These are phyloP conservation scores for Talaromyces sp. DNA, from an alignment of 2,329 filamentous ascomycete genomes.

Conservation along the genomic window DNA sequence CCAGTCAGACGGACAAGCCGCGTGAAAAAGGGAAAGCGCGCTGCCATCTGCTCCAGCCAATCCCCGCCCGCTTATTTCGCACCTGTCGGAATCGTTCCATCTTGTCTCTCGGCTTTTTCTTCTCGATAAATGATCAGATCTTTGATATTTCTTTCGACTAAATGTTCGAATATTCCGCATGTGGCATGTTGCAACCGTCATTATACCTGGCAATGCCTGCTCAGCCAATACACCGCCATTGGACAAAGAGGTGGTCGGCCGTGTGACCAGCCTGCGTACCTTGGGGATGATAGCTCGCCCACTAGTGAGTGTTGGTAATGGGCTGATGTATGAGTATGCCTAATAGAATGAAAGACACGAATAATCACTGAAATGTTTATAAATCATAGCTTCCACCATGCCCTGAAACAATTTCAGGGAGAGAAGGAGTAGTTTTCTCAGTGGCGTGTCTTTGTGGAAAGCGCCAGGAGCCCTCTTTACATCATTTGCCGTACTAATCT, in stretches of 20 bases:
- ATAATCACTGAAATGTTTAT: not conserved
- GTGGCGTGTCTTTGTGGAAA: constrained; percentile 4
- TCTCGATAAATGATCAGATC: not conserved
- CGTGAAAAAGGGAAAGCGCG: constrained; percentile 14
- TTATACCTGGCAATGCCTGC: too few relatives aligned
- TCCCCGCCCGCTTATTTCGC: constrained; percentile 13
- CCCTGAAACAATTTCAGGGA: not conserved
- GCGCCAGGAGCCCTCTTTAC: constrained; percentile 23
- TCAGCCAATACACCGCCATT: not conserved
- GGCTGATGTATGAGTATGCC: not conserved
- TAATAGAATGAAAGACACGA: too few relatives aligned
- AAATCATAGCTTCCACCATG: not conserved
- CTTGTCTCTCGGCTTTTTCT: not conserved
- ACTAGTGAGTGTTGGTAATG: not conserved
- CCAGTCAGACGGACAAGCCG: constrained; percentile 11
- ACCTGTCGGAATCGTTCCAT: constrained; percentile 6
- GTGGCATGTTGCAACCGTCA: not conserved
- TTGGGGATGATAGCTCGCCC: constrained; percentile 23
- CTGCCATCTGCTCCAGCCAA: constrained; percentile 11
- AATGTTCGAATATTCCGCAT: not conserved
- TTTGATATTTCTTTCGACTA: not conserved
- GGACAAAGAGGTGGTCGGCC: not conserved
- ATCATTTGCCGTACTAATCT: constrained; percentile 23
- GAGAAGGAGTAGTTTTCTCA: not conserved
- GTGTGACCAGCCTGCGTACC: constrained; percentile 24